Evolutionary conservation across 129 eudicot species (phyloP).

Genomic region (Scalesia atractyloides): DNA sequence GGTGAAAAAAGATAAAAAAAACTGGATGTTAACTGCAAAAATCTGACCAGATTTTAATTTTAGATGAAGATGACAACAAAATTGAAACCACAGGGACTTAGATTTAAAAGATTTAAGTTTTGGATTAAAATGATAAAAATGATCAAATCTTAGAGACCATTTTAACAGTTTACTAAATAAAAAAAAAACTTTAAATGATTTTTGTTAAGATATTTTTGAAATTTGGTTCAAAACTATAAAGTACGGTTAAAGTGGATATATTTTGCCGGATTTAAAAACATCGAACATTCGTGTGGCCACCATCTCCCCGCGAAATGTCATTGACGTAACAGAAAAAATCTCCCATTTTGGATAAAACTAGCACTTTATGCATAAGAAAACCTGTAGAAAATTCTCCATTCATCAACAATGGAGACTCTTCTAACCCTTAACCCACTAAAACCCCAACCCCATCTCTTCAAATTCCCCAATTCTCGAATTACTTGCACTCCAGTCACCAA

Average conservation of each 20-base stretch:
- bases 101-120: no score
- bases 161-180: no score
- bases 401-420: constrained; percentile 45
- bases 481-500: constrained; percentile 19
- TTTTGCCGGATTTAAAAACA: not conserved
- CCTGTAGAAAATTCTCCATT: constrained; percentile 20
- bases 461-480: constrained; percentile 22
- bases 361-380: not conserved
- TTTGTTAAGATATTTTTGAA: no score
- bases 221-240: not conserved
- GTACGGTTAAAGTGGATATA: not conserved
- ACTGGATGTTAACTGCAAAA: no score
- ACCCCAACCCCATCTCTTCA: constrained; percentile 34
- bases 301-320: constrained; percentile 17
- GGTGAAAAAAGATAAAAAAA: no score
- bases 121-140: no score
- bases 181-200: no score
- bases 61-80: no score
- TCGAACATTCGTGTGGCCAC: constrained; percentile 31
- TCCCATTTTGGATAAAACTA: constrained; percentile 31
- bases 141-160: no score
- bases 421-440: constrained; percentile 35
- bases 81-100: no score
- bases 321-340: not conserved
- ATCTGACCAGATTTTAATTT: no score